These are phyloP conservation scores for Pythium periplocum DNA, from an alignment of 352 stramenopile genomes.

Conservation along the genomic window DNA sequence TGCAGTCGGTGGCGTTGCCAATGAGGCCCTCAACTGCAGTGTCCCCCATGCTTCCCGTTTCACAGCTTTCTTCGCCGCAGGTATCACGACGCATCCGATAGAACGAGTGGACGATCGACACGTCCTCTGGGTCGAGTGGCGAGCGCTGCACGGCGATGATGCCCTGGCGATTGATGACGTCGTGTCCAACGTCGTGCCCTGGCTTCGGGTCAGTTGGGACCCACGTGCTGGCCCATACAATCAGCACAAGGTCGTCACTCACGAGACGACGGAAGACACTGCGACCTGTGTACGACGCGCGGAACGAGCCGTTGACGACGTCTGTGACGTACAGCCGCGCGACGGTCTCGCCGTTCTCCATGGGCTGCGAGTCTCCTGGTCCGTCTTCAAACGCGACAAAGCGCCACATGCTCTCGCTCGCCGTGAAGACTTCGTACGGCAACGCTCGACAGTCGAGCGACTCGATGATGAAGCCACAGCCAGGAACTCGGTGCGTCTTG, in stretches of 20 bases:
- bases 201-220: background rate
- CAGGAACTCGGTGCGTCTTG: background rate
- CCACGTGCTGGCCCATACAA: constrained; percentile 10
- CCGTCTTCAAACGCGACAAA: constrained; percentile 1
- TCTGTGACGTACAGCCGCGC: constrained; percentile 7
- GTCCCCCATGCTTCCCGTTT: constrained; percentile 3
- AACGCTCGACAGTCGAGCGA: background rate
- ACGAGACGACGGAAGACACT: constrained; percentile 4
- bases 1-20: background rate
- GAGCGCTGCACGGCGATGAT: constrained; percentile 6
- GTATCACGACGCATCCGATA: constrained; percentile 9
- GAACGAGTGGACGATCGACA: constrained; percentile 4
- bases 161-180: constrained; percentile 7
- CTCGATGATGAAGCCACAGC: constrained; percentile 5
- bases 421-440: background rate
- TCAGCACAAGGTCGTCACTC: background rate
- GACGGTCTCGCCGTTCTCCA: background rate
- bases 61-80: constrained; percentile 2
- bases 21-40: constrained; percentile 1
- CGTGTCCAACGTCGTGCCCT: constrained; percentile 2
- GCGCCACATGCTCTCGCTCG: constrained; percentile 5
- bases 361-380: background rate
- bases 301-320: constrained; percentile 1
- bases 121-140: background rate
- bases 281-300: constrained; percentile 1